phyloP scores from a whole-genome alignment of 2,329 filamentous ascomycete genomes.

The Canariomyces notabilis region DNA sequence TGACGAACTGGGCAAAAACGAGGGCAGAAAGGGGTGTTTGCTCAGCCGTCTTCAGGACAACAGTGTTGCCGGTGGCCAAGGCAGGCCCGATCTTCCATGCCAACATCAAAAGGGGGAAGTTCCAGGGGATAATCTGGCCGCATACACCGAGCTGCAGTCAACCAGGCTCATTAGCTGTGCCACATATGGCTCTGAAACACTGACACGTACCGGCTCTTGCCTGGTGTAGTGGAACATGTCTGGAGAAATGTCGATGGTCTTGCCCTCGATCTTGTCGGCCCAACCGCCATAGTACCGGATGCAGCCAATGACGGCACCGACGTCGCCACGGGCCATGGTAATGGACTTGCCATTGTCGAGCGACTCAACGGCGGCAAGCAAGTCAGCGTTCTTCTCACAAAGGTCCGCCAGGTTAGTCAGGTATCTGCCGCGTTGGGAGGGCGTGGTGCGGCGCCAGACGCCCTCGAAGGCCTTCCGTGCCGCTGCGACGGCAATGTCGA shows the following conservation, averaged over 20 bases:
- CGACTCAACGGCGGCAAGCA: slow-evolving; percentile 76
- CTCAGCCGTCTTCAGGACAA: slow-evolving; percentile 71
- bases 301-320: slow-evolving; percentile 61
- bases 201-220: slow-evolving; percentile 60
- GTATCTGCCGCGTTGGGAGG: slow-evolving; percentile 63
- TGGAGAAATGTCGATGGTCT: slow-evolving; percentile 73
- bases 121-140: slow-evolving; percentile 86
- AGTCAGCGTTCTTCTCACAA: slow-evolving; percentile 69
- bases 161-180: background rate
- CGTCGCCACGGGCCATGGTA: slow-evolving; percentile 69
- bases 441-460: slow-evolving; percentile 62
- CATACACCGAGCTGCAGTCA: slow-evolving; percentile 61
- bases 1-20: slow-evolving; percentile 58
- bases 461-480: slow-evolving; percentile 83
- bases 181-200: background rate
- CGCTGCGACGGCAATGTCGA: slow-evolving; percentile 73
- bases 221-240: slow-evolving; percentile 81
- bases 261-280: slow-evolving; percentile 88
- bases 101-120: slow-evolving; percentile 77
- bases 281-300: slow-evolving; percentile 86
- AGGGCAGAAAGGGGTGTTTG: slow-evolving; percentile 69
- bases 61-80: slow-evolving; percentile 65
- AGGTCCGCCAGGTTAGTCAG: slow-evolving; percentile 76
- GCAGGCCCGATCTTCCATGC: slow-evolving; percentile 79
- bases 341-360: slow-evolving; percentile 86